phyloP scores from a whole-genome alignment of 768 basidiomycete genomes.

The Auricularia sp. region DNA sequence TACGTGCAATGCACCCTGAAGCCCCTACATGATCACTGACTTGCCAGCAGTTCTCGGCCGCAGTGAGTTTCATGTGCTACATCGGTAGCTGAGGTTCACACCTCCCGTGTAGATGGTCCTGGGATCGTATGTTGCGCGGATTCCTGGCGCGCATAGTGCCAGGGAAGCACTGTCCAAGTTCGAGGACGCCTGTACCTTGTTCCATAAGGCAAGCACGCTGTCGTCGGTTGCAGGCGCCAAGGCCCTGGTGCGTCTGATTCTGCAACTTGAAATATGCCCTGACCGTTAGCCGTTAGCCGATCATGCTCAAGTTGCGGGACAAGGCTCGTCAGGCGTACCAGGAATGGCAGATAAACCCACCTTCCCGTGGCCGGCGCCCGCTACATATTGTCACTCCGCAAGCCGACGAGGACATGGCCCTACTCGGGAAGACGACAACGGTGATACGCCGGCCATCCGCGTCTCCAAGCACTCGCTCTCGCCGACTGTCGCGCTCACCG shows the following conservation, averaged over 20 bases:
- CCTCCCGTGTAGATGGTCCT: not conserved
- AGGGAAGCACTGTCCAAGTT: not conserved
- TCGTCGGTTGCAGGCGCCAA: not conserved
- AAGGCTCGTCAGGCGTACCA: not conserved
- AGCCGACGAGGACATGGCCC: not conserved
- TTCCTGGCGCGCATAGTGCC: not conserved
- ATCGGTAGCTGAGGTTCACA: not conserved
- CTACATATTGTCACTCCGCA: not conserved
- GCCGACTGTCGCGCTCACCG: not conserved
- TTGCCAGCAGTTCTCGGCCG: not conserved
- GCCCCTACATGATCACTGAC: not conserved
- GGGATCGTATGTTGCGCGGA: not conserved
- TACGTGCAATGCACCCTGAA: not conserved
- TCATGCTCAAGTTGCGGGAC: not conserved
- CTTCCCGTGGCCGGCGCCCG: not conserved
- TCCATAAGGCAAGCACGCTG: not conserved
- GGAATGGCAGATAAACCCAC: not conserved
- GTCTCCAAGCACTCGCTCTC: not conserved
- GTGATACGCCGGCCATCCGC: not conserved
- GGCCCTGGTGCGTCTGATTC: not conserved
- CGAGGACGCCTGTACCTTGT: not conserved
- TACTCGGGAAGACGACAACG: not conserved
- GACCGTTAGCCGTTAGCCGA: not conserved
- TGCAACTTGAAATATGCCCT: not conserved
- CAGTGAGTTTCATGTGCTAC: not conserved